Base-by-base conservation (phyloP, 257 asterid genomes). In the Nicotiana benthamiana region DNA sequence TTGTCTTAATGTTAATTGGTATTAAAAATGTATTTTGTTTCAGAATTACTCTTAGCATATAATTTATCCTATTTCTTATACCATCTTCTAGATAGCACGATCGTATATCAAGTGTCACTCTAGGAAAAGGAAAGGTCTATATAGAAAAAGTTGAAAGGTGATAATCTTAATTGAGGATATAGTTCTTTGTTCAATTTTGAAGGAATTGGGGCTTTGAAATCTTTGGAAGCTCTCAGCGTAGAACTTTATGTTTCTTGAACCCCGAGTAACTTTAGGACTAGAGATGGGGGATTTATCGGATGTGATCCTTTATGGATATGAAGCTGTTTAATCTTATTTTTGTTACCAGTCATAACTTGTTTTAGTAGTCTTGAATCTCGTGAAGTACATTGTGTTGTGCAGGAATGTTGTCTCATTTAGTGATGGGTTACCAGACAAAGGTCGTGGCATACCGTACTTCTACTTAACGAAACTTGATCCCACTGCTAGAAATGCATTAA, bases 351-450 rank as follows among this genome's bases (percentile, higher is more conserved):
- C 27, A 54, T 76, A 9, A 15, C 22, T 63, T 36, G 57, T 59
- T 79, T 22, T 8, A 52, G 27, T 22, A 60, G 81, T 61, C 36
- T 63, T 27, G 28, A 13, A 15, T 18, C 40, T 77, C 57, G 20
- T 79, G 67, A 40, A 40, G 17, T 36, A 43, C 30, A 20, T 53
- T 13, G 36, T 82, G 6, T n/a, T 67, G 30, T 84, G 84, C 89
- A 94, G 97, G 86, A 94, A 93, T 83, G 98, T 94, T 77, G 97
- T 83, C 70, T 94, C 98, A 17, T 93, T 90, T 75, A 94, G 98
- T 72, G 98, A 94, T 86, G 98, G 97, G 27, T 86, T 83, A 48
- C 96, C 94, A 0, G 90, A 83, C 61, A 84, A 93, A 76, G 93
- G 97, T 18, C 85, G 81, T 74, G 98, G 97, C 53, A 79, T 91